phyloP scores from a whole-genome alignment of 176 grass and related monocot genomes.

The Ampelocalamus luodianensis region DNA sequence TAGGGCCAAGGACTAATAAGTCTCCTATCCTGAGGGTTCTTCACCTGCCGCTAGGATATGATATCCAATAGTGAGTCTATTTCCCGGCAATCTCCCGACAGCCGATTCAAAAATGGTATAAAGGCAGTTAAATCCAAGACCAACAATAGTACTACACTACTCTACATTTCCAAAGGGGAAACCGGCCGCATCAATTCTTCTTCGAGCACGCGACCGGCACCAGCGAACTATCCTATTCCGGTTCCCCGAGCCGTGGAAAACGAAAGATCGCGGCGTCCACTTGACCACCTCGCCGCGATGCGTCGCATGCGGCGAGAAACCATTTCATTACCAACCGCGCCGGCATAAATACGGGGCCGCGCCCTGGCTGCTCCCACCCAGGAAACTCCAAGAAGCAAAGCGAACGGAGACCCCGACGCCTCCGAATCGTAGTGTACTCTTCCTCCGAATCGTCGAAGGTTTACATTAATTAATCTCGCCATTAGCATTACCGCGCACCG shows the following conservation, averaged over 20 bases:
- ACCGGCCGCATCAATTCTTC: neutral
- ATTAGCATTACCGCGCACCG: neutral
- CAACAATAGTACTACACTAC: neutral
- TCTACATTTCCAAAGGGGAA: neutral
- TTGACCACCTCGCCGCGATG: too few relatives aligned
- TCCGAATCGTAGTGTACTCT: neutral
- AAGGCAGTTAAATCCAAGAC: constrained; percentile 6
- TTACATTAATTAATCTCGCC: neutral
- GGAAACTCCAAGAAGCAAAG: neutral
- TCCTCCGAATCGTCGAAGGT: neutral
- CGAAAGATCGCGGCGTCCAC: too few relatives aligned
- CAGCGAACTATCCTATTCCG: too few relatives aligned
- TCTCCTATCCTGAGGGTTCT: neutral
- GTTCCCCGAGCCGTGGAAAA: too few relatives aligned
- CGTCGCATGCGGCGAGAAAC: neutral
- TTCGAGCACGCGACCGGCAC: neutral
- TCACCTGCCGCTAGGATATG: neutral
- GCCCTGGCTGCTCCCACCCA: neutral
- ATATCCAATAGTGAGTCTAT: neutral
- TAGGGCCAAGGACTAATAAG: too few relatives aligned
- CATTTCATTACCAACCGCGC: neutral
- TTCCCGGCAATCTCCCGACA: neutral
- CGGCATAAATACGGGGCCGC: constrained; percentile 14
- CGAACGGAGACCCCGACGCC: constrained; percentile 26
- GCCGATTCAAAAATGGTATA: neutral